Evolutionary conservation across 768 basidiomycete genomes (phyloP).

Genomic region (Russula lepida): DNA sequence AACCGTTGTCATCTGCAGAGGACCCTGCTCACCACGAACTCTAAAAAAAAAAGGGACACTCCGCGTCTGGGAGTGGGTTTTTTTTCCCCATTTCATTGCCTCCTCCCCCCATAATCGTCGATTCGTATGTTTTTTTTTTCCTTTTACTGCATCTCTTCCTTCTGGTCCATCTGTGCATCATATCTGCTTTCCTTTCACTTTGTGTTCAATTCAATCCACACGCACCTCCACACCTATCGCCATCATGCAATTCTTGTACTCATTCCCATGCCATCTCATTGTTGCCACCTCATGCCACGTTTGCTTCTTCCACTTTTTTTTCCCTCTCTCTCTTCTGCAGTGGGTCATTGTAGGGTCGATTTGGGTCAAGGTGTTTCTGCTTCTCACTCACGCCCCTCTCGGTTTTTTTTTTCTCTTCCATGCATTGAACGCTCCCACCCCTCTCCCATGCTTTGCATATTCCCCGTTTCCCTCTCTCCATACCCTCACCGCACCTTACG

Average conservation of each 20-base stretch:
- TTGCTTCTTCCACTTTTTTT: background rate
- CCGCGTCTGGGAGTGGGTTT: conserved; percentile 1
- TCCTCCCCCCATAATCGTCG: background rate
- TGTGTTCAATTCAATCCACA: conserved; percentile 13
- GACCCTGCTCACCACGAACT: conserved; percentile 11
- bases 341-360: conserved; percentile 1
- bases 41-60: conserved; percentile 10
- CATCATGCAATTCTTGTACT: conserved; percentile 24
- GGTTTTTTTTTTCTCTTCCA: conserved; percentile 6
- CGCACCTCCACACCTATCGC: conserved; percentile 21
- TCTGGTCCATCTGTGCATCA: conserved; percentile 16
- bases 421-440: conserved; percentile 12
- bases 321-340: background rate
- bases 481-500: conserved; percentile 21
- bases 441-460: conserved; percentile 18
- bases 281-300: conserved; percentile 19
- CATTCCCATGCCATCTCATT: conserved; percentile 23
- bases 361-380: background rate
- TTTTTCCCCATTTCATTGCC: background rate
- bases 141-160: conserved; percentile 5
- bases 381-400: background rate
- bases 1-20: conserved; percentile 7
- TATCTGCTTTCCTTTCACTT: conserved; percentile 10
- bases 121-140: background rate
- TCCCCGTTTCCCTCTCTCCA: background rate